A percentile compares a stretch with the other conserved stretches of the same genome.
Evolutionary conservation across 2,329 filamentous ascomycete genomes (phyloP).

Genomic region (Coniella lustricola): DNA sequence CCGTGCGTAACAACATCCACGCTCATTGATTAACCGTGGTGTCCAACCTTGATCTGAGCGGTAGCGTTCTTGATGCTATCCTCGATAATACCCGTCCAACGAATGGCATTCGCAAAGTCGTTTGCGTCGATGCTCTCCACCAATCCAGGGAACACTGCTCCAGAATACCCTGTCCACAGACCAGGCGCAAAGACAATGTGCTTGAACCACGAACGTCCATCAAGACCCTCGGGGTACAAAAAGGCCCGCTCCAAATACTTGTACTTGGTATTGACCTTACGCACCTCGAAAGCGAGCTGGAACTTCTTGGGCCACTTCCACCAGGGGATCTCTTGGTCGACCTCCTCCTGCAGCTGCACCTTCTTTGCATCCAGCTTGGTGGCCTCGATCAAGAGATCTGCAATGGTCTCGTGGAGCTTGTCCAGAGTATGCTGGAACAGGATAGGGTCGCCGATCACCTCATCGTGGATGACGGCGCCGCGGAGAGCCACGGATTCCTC

Average conservation of each 20-base stretch:
- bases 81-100: slow-evolving; percentile 54
- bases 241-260: slow-evolving; percentile 79
- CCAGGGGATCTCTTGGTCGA: slow-evolving; percentile 38
- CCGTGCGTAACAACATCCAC: too few species aligned
- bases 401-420: slow-evolving; percentile 27
- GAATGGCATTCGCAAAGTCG: slow-evolving; percentile 50
- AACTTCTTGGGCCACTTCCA: slow-evolving; percentile 61
- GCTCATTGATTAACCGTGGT: slow-evolving; percentile 6
- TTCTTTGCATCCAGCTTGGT: slow-evolving; percentile 35
- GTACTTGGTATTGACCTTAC: slow-evolving; percentile 69
- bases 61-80: slow-evolving; percentile 32
- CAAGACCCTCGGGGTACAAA: slow-evolving; percentile 67
- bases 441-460: slow-evolving; percentile 27
- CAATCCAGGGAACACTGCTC: slow-evolving; percentile 58
- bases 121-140: slow-evolving; percentile 55
- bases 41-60: slow-evolving; percentile 15
- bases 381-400: slow-evolving; percentile 7
- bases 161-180: slow-evolving; percentile 84
- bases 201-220: slow-evolving; percentile 83
- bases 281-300: slow-evolving; percentile 55
- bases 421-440: slow-evolving; percentile 34
- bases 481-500: slow-evolving; percentile 13
- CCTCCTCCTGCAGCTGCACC: slow-evolving; percentile 28
- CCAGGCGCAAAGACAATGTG: slow-evolving; percentile 91
- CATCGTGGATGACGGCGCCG: slow-evolving; percentile 13